These are phyloP conservation scores for Glycine latifolia DNA, from an alignment of 306 rosid genomes.

Conservation along the genomic window DNA sequence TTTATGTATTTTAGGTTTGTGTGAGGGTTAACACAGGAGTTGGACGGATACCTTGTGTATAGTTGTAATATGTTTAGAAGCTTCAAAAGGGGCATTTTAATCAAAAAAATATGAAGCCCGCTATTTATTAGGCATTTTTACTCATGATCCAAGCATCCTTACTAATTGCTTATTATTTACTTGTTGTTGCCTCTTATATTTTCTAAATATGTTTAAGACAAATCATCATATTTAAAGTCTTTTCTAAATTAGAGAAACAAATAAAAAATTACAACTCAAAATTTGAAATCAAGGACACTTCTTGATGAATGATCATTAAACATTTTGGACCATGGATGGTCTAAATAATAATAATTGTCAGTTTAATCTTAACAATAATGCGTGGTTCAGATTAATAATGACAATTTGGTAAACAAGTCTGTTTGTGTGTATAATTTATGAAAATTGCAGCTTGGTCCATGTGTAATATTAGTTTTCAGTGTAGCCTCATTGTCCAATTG, in stretches of 20 bases:
- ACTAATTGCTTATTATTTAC: no score
- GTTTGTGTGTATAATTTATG: no score
- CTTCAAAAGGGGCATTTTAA: neutral
- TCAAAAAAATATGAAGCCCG: neutral
- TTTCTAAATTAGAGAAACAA: no score
- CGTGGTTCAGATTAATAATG: neutral
- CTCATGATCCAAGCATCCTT: neutral
- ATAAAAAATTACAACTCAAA: no score
- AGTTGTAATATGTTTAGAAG: slow-evolving; percentile 7
- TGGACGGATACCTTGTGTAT: slow-evolving; percentile 35
- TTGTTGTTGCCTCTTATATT: no score
- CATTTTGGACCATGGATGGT: neutral
- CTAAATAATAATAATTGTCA: no score
- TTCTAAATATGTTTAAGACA: no score
- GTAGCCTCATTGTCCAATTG: no score
- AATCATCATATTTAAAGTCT: no score
- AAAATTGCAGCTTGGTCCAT: neutral
- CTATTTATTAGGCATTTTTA: neutral
- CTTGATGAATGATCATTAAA: neutral
- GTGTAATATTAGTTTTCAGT: no score
- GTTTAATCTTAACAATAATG: neutral
- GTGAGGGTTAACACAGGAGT: slow-evolving; percentile 6
- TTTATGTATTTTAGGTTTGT: slow-evolving; percentile 39
- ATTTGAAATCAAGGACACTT: neutral
- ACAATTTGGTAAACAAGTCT: no score